phyloP scores from a whole-genome alignment of 176 grass and related monocot genomes.

The Carex kokanica region DNA sequence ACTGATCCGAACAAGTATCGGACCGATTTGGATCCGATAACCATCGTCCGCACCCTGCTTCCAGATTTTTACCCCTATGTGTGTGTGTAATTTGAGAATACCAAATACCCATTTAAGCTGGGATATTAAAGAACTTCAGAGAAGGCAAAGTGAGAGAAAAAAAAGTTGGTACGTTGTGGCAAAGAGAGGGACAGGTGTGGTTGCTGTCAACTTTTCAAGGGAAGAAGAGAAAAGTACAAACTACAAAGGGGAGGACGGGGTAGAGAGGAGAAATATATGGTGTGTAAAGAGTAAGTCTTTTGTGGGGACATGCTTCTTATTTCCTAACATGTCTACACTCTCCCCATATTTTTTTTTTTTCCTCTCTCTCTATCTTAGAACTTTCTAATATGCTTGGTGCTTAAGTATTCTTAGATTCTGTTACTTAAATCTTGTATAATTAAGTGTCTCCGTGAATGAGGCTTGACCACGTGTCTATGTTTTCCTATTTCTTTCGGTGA shows the following conservation, averaged over 20 bases:
- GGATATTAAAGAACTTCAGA: neutral
- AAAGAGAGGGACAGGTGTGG: constrained; percentile 29
- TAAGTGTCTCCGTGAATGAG: constrained; percentile 6
- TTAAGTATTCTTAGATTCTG: constrained; percentile 24
- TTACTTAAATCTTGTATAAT: constrained; percentile 11
- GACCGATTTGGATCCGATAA: no score
- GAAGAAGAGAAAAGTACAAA: constrained; percentile 29
- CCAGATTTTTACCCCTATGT: no score
- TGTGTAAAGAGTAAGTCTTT: constrained; percentile 24
- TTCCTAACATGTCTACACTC: constrained; percentile 28
- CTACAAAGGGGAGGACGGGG: neutral
- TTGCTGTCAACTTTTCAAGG: constrained; percentile 43
- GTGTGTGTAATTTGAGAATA: no score
- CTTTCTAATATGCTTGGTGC: constrained; percentile 10
- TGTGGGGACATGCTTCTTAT: constrained; percentile 38
- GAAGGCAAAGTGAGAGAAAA: neutral
- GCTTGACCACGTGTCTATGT: constrained; percentile 14
- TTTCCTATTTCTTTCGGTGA: neutral
- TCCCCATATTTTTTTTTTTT: neutral
- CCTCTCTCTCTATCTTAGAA: constrained; percentile 1
- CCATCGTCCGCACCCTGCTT: no score
- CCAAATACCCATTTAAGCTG: neutral
- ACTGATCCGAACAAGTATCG: no score
- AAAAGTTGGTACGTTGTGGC: neutral
- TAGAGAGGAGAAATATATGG: neutral